Evolutionary conservation across 257 asterid species (phyloP).

Genomic region (Plectranthus barbatus): DNA sequence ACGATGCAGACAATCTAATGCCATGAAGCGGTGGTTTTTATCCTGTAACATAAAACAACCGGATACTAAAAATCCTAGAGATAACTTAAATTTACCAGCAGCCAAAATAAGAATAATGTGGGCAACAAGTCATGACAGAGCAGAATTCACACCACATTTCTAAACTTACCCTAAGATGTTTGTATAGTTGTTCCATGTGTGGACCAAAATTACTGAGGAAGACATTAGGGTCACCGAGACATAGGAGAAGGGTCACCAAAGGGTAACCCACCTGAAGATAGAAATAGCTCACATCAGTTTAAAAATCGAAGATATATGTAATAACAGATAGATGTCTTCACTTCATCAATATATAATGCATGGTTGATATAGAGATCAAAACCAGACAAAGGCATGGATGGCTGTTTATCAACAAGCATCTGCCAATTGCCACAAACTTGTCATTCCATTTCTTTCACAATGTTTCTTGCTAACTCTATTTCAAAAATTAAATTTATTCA

Average conservation of each 20-base stretch:
- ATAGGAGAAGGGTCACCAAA: constrained; percentile 93
- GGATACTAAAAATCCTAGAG: constrained; percentile 6
- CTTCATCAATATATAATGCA: background rate
- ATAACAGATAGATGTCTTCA: background rate
- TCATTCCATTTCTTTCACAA: background rate
- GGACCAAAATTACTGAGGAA: constrained; percentile 84
- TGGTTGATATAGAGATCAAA: background rate
- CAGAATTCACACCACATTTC: constrained; percentile 3
- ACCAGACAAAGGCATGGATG: background rate
- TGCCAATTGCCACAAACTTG: background rate
- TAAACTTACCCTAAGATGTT: constrained; percentile 77
- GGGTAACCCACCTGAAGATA: constrained; percentile 85
- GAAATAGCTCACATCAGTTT: constrained; percentile 12
- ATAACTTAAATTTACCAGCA: background rate
- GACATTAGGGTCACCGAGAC: constrained; percentile 92
- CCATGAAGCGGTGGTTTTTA: constrained; percentile 98
- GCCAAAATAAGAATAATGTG: background rate
- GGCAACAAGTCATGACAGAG: constrained; percentile 5
- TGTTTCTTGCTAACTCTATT: background rate
- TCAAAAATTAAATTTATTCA: background rate
- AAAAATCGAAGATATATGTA: constrained; percentile 8
- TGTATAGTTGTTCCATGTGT: constrained; percentile 97
- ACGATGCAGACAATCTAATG: constrained; percentile 94
- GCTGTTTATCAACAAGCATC: background rate
- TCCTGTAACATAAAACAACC: constrained; percentile 49